Conservation (phyloP, 495 filamentous ascomycete genomes). For the Pyrenula aspistea region DNA sequence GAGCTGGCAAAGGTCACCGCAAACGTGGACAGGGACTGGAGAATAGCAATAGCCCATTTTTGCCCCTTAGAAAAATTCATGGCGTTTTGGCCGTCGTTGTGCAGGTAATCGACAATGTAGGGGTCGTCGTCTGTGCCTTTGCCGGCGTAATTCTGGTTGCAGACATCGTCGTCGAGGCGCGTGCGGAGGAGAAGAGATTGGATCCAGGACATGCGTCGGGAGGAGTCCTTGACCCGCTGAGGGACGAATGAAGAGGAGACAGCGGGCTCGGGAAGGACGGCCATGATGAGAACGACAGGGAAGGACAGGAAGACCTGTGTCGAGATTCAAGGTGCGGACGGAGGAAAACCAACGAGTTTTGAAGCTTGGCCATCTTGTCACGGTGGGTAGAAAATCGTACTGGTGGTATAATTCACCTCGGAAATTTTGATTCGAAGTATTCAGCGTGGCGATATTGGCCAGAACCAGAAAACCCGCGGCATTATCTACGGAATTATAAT, state of each 20-base stretch:
- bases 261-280: not conserved
- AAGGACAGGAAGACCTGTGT: not conserved
- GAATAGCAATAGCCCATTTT: constrained; percentile 48
- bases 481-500: not conserved
- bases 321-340: not conserved
- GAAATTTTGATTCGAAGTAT: not conserved
- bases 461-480: not conserved
- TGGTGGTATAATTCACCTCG: not conserved
- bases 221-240: not conserved
- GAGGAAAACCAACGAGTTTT: not conserved
- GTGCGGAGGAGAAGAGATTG: not conserved
- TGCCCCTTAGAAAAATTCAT: constrained; percentile 35
- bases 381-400: not conserved
- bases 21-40: constrained; percentile 46
- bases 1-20: constrained; percentile 54
- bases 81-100: constrained; percentile 46
- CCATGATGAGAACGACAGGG: not conserved
- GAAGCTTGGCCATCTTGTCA: not conserved
- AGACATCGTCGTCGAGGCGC: constrained; percentile 28
- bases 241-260: not conserved
- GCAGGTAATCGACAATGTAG: constrained; percentile 53
- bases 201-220: not conserved
- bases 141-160: constrained; percentile 43
- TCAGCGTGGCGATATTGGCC: not conserved
- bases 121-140: constrained; percentile 48